phyloP scores from a whole-genome alignment of 768 basidiomycete genomes.

The Dioszegia hungarica region DNA sequence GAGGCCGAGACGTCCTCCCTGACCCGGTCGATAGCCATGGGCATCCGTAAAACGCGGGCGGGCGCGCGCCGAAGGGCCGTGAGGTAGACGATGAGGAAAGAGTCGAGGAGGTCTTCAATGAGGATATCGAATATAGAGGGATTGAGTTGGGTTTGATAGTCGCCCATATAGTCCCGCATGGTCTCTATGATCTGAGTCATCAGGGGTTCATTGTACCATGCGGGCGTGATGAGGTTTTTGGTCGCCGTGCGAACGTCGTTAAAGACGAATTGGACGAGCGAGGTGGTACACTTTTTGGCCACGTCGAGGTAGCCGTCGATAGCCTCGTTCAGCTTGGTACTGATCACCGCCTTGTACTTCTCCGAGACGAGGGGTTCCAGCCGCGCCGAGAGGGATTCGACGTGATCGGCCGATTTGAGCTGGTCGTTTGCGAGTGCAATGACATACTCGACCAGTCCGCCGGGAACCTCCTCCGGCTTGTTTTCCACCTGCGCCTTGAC shows the following conservation, averaged over 20 bases:
- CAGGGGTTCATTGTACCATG: conserved; percentile 81
- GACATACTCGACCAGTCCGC: conserved; percentile 89
- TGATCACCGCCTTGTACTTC: conserved; percentile 79
- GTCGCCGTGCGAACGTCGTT: conserved; percentile 86
- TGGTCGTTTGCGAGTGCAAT: conserved; percentile 97
- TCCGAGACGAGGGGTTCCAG: conserved; percentile 87
- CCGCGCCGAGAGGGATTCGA: conserved; percentile 76
- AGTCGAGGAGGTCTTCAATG: conserved; percentile 84
- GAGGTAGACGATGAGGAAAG: conserved; percentile 84
- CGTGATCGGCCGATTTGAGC: conserved; percentile 89
- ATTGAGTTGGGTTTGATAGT: conserved; percentile 88
- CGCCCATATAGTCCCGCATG: conserved; percentile 92
- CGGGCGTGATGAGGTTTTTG: conserved; percentile 68
- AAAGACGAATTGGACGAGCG: conserved; percentile 88
- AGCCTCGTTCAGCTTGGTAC: conserved; percentile 83
- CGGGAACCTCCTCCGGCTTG: conserved; percentile 66
- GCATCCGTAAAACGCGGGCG: conserved; percentile 69
- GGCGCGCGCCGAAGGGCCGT: conserved; percentile 75
- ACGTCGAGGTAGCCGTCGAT: conserved; percentile 98
- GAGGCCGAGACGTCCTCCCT: conserved; percentile 71
- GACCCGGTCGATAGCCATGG: conserved; percentile 75
- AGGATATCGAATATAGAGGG: conserved; percentile 83
- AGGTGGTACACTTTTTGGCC: conserved; percentile 93
- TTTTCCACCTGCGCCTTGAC: conserved; percentile 81
- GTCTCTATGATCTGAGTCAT: conserved; percentile 88